Evolutionary conservation across 225 moss, liverwort and hornwort species (phyloP).

Genomic region (Straminergon stramineum): DNA sequence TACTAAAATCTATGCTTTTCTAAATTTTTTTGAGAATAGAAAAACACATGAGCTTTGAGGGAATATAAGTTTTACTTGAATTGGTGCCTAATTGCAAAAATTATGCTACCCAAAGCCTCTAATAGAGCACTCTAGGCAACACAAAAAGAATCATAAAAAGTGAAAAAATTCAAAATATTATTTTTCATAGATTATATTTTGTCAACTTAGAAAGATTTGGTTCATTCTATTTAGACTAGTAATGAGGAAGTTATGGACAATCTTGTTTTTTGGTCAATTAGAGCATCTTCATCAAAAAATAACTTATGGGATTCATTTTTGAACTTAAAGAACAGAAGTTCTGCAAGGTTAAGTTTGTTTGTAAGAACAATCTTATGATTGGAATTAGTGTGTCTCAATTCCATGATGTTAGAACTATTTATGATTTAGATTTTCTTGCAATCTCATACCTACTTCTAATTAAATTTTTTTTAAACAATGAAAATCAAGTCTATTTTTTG

Average conservation of each 20-base stretch:
- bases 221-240: not conserved
- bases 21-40: accelerated
- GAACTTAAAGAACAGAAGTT: not conserved
- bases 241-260: not conserved
- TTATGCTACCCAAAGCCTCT: not conserved
- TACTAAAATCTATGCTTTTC: not conserved
- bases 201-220: not conserved
- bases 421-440: not conserved
- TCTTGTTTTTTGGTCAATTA: not conserved
- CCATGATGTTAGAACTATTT: not conserved
- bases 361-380: accelerated
- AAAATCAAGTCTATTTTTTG: not conserved
- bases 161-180: not conserved
- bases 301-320: not conserved
- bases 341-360: not conserved
- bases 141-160: not conserved
- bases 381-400: not conserved
- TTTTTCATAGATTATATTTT: not conserved
- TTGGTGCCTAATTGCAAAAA: accelerated
- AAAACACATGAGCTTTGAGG: not conserved
- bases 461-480: not conserved
- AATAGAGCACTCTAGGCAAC: accelerated
- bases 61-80: not conserved
- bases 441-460: not conserved
- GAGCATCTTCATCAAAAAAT: not conserved